phyloP scores from a whole-genome alignment of 2,329 filamentous ascomycete genomes.

The Trichoderma hamatum region DNA sequence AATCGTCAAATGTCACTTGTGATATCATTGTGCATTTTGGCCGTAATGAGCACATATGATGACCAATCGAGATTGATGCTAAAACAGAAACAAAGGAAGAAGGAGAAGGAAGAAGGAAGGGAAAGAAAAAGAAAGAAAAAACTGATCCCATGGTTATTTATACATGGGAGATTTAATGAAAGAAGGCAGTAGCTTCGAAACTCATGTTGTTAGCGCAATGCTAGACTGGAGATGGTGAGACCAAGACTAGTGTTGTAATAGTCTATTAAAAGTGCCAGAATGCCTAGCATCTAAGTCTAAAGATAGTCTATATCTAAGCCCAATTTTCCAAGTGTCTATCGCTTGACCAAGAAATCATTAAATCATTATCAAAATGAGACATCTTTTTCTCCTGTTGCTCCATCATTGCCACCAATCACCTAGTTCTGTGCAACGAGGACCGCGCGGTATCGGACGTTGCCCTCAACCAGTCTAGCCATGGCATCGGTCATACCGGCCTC shows the following conservation, averaged over 20 bases:
- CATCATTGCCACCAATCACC: background rate
- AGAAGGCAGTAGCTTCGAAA: background rate
- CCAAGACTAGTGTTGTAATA: background rate
- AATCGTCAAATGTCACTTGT: background rate
- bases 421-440: conserved; percentile 25
- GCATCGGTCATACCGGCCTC: conserved; percentile 53
- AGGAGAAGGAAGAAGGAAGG: background rate
- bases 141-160: background rate
- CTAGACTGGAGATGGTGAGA: background rate
- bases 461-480: conserved; percentile 10
- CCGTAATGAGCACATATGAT: background rate
- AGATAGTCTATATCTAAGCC: background rate
- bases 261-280: background rate
- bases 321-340: background rate
- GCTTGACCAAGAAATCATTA: conserved; percentile 6
- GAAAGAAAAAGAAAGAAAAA: background rate
- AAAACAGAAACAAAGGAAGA: background rate
- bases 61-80: background rate
- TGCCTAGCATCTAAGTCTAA: background rate
- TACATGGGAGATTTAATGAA: background rate
- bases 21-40: background rate
- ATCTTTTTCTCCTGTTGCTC: background rate
- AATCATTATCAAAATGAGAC: background rate
- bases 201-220: background rate
- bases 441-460: conserved; percentile 15